Evolutionary conservation across 768 basidiomycete species (phyloP), one percentile per base, ranked within the genome.

Genomic region (Vararia minispora): DNA sequence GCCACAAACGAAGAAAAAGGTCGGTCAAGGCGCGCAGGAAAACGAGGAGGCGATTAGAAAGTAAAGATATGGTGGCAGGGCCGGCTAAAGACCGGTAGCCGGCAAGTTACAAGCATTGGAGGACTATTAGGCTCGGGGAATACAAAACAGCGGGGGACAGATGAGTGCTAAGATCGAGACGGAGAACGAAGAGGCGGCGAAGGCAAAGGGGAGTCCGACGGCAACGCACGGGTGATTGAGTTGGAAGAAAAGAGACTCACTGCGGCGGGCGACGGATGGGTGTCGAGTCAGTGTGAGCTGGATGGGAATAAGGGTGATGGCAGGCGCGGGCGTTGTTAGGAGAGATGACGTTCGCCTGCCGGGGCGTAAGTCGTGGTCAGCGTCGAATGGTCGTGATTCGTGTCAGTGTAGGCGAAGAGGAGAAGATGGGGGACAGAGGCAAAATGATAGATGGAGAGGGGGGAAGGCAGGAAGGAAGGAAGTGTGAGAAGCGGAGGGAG

Each of bases 301-400:
- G 9, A 40, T 26, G 39, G 12, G 39, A 49, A 52, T 48, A 40
- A 43, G 36, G 46, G 24, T 37, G 40, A 13, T 17, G 9, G 8
- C 4, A 8, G 28, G 29, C 30, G 29, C 12, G 6, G 14, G 9
- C 31, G 29, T 13, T 29, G 12, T 25, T 33, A 25, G 21, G 31
- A 25, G 8, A 18, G 30, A 14, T 18, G 4, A 28, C 16, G 25
- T 28, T 10, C 11, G 22, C n/a, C n/a, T 8, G 11, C 11, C 16
- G 35, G 33, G 28, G 20, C 12, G 21, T 30, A 44, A 13, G 38
- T 39, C 21, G 38, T 48, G 37, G 47, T 48, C 33, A 48, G 47
- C 47, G 44, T 46, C 28, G 26, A 35, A 37, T n/a, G 42, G 44
- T 62, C 61, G 60, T 63, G 51, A 66, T 62, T 50, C 58, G 54